A percentile compares a stretch with the other conserved stretches of the same genome.
Conservation (phyloP, 345 rosid species). For the Aethionema arabicum region DNA sequence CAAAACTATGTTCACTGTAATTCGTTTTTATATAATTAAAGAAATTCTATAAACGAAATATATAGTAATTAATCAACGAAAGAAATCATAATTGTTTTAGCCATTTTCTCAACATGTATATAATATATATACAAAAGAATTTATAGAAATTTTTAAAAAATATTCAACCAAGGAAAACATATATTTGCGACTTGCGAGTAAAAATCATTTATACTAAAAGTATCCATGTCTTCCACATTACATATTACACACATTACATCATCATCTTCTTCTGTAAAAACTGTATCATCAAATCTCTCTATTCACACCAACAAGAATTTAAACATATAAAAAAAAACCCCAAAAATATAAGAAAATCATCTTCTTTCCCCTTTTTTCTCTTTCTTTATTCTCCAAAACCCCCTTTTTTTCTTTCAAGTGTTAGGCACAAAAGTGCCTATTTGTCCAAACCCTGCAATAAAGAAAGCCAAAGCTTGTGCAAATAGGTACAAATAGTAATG, state of each 20-base stretch:
- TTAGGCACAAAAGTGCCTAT: constrained; percentile 70
- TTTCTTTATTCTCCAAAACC: constrained; percentile 26
- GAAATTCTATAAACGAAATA: too few relatives aligned
- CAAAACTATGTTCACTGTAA: too few relatives aligned
- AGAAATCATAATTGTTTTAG: too few relatives aligned
- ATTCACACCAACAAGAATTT: constrained; percentile 44
- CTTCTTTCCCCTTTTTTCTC: neutral
- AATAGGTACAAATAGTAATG: constrained; percentile 65
- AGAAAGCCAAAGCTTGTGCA: constrained; percentile 79
- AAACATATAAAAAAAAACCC: constrained; percentile 9
- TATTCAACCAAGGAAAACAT: too few relatives aligned
- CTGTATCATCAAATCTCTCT: constrained; percentile 34
- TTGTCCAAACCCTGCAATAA: constrained; percentile 70
- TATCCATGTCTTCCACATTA: constrained; percentile 29
- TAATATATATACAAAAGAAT: too few relatives aligned
- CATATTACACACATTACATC: constrained; percentile 26
- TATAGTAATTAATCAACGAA: too few relatives aligned
- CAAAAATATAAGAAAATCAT: constrained; percentile 9
- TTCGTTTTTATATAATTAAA: too few relatives aligned
- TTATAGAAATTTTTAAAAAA: too few relatives aligned
- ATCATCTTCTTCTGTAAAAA: constrained; percentile 29
- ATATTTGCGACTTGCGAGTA: too few relatives aligned
- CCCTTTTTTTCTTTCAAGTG: constrained; percentile 17
- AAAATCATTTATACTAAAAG: constrained; percentile 23
- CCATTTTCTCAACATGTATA: too few relatives aligned